A percentile compares a stretch with the other conserved stretches of the same genome.
phyloP scores from a whole-genome alignment of 1,139 yeast genomes.

The Yamadazyma trypodendri region DNA sequence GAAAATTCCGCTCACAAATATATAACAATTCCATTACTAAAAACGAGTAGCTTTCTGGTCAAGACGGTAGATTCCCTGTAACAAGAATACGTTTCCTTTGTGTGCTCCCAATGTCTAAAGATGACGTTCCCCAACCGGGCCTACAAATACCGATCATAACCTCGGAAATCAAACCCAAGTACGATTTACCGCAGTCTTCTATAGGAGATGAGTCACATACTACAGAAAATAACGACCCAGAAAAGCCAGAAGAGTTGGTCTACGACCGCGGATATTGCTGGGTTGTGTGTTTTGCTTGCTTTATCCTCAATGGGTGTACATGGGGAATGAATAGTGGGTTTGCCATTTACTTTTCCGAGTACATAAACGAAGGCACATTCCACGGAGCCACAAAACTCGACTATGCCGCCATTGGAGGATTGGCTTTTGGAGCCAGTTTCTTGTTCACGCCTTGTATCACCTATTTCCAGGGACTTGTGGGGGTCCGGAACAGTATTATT shows the following conservation, averaged over 20 bases:
- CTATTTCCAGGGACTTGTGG: constrained; percentile 27
- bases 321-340: constrained; percentile 48
- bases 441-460: constrained; percentile 28
- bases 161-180: too few species aligned
- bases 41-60: too few species aligned
- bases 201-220: not conserved
- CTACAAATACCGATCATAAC: too few species aligned
- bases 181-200: not conserved
- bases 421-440: constrained; percentile 19
- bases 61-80: too few species aligned
- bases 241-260: constrained; percentile 1
- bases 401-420: constrained; percentile 25
- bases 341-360: constrained; percentile 42
- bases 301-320: constrained; percentile 33
- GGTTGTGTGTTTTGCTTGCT: constrained; percentile 33
- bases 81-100: too few species aligned
- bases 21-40: too few species aligned
- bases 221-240: not conserved
- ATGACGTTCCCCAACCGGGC: too few species aligned
- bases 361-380: constrained; percentile 25
- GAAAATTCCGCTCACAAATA: too few species aligned
- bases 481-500: constrained; percentile 27
- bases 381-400: constrained; percentile 19
- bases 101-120: too few species aligned
- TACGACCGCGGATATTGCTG: constrained; percentile 43